Base-by-base conservation (phyloP, 176 grass and related monocot species). In the Thalia dealbata region DNA sequence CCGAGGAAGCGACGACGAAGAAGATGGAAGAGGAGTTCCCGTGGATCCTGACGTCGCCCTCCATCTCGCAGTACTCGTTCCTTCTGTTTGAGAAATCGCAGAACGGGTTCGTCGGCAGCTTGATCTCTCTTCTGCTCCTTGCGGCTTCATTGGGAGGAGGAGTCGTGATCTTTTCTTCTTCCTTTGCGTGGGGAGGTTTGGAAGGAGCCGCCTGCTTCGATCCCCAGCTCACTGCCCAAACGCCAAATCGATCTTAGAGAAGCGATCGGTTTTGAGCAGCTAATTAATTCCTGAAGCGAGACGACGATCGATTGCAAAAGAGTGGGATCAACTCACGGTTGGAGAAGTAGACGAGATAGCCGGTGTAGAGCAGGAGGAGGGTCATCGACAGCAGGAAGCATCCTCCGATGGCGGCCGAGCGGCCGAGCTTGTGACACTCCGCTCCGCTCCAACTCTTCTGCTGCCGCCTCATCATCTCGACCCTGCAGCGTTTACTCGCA, bases 361-460 rank as follows among this genome's bases (percentile, higher is more conserved):
- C 25, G 45, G 48, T 72, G 15, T 50, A 72, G 18, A 72, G 7
- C 50, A 50, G 23, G 21, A 72, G 45, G 32, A 72, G 70, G 70
- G 19, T 29, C 70, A 72, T 72, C 14, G 70, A 72, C 14, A 72
- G 13, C 0, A 72, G 48, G 27, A 72, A 72, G 70, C 70, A 72
- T 18, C 70, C 70, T 41, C 45, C 24, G 10, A 72, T 45, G 14
- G 52, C 9, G 6, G 11, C 24, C 24, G 26, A 52, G 26, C 48
- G 32, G 32, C 32, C 29, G n/a, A 72, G 48, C 48, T 55, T 72
- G 25, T 50, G 50, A 3, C 46, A 11, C 12, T 72, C 70, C n/a
- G 14, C 50, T 41, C 30, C 15, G 30, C 16, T 21, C 30, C 16
- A 8, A 67, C 16, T n/a, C 64, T 67, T 67, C 32, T 67, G 64